These are phyloP conservation scores for Penicillium occitanis DNA, from an alignment of 2,329 filamentous ascomycete genomes.

Conservation along the genomic window DNA sequence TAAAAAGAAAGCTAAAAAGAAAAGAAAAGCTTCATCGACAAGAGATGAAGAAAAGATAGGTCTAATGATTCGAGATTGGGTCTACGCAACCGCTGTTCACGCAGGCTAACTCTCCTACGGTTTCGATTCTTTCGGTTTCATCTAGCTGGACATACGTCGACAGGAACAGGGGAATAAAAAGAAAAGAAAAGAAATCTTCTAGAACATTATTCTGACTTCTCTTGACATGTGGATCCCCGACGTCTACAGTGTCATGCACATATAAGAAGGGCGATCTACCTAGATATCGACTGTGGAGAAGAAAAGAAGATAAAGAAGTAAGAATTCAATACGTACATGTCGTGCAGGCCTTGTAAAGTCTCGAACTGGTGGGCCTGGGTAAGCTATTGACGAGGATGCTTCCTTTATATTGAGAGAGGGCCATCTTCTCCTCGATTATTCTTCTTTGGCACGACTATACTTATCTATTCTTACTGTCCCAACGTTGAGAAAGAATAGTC, in stretches of 20 bases:
- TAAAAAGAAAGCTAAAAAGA: not conserved
- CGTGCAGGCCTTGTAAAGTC: not conserved
- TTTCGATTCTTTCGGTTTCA: conserved; percentile 3
- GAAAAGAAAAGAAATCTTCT: conserved; percentile 4
- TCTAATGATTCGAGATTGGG: conserved; percentile 1
- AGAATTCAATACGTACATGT: not conserved
- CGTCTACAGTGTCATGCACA: not conserved
- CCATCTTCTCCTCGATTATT: not conserved
- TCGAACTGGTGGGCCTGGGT: not conserved
- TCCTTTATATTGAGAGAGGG: not conserved
- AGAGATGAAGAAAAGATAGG: conserved; percentile 5
- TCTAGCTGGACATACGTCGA: not conserved
- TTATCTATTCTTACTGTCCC: not conserved
- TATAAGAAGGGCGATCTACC: not conserved
- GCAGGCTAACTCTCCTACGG: not conserved
- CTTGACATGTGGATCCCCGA: conserved; percentile 5
- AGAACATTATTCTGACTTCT: not conserved
- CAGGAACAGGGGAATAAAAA: not conserved
- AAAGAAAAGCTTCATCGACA: conserved; percentile 4
- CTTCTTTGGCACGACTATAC: not conserved
- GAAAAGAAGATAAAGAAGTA: not conserved
- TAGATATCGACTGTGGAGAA: not conserved
- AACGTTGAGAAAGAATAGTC: conserved; percentile 2
- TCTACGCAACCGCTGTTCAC: not conserved
- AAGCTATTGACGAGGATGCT: not conserved